Base-by-base conservation (phyloP, 1,284 basidiomycete species). In the Ganoderma leucocontextum region DNA sequence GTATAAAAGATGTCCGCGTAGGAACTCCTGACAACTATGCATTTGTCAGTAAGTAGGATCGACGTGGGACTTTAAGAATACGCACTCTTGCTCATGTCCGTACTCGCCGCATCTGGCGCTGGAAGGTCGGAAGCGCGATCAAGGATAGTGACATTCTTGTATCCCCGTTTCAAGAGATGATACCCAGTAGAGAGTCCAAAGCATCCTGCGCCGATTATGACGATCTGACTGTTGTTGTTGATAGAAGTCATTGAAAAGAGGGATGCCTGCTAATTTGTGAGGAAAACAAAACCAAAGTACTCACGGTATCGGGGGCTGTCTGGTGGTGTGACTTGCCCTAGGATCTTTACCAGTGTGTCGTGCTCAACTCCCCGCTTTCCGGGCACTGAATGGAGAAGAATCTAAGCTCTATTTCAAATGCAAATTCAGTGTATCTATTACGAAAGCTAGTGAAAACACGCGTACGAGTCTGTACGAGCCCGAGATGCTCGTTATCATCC, bases 171-270 rank as follows among this genome's bases (percentile, higher is more conserved):
- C 42, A 94, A 82, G n/a, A 96, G 86, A 74, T 94, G 88, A 69
- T 90, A 88, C 1, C 94, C 93, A 0, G 94, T 92, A 2, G 94
- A 94, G n/a, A 94, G 82, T 2, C 95, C 95, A 76, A 96, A 95
- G 70, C 90, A 91, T 13, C 95, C 95, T 42, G 93, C 91, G n/a
- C 95, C 95, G 58, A 96, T 83, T 71, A 97, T 91, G 57, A 95
- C 75, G 39, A 94, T 82, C 67, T 81, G 82, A 62, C 66, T 70
- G n/a, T 68, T 58, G 58, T 1, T 3, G 22, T 41, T 38, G n/a
- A 29, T 25, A 2, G 38, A 60, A 39, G 36, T 13, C 58, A 60
- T 60, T 41, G 58, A 19, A 38, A 29, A 10, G 17, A 12, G n/a
- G 19, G 22, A 52, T 52, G 12, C 12, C 47, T 52, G 22, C 10